These are phyloP conservation scores for Plasmodium falciparum DNA, from an alignment of 169 alveolate species.

Conservation along the genomic window DNA sequence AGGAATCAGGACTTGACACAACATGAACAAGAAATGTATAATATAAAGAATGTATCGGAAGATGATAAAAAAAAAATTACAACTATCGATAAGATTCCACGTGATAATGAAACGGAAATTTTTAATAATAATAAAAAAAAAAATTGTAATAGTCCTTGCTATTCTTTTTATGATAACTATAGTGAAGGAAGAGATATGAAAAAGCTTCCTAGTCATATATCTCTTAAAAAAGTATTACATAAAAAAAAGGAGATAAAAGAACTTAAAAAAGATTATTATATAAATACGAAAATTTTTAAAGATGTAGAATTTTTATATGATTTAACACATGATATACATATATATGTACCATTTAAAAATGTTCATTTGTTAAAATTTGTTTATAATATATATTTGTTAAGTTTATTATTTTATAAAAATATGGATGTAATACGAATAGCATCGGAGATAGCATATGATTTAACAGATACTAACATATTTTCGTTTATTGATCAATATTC, in stretches of 20 bases:
- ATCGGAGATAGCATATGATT: conserved; percentile 22
- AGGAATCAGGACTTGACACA: not conserved
- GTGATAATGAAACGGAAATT: not conserved
- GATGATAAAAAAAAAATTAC: not conserved
- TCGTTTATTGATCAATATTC: conserved; percentile 57
- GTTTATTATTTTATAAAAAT: conserved; percentile 55
- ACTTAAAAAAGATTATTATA: not conserved
- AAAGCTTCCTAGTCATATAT: not conserved
- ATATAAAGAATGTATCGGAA: not conserved
- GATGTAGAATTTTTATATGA: conserved; percentile 36
- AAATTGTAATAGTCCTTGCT: not conserved
- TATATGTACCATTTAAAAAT: conserved; percentile 34
- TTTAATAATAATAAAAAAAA: not conserved
- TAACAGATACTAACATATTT: conserved; percentile 44
- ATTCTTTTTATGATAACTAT: not conserved
- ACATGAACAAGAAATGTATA: not conserved
- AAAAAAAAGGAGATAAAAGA: not conserved
- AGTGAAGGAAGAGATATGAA: not conserved
- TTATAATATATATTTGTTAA: conserved; percentile 35
- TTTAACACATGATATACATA: conserved; percentile 52
- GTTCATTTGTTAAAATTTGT: conserved; percentile 38
- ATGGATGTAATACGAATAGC: conserved; percentile 32
- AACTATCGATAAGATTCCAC: not conserved
- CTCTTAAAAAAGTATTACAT: not conserved
- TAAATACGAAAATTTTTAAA: not conserved